Conservation (phyloP, 768 basidiomycete genomes). For the Agaricus bisporus region DNA sequence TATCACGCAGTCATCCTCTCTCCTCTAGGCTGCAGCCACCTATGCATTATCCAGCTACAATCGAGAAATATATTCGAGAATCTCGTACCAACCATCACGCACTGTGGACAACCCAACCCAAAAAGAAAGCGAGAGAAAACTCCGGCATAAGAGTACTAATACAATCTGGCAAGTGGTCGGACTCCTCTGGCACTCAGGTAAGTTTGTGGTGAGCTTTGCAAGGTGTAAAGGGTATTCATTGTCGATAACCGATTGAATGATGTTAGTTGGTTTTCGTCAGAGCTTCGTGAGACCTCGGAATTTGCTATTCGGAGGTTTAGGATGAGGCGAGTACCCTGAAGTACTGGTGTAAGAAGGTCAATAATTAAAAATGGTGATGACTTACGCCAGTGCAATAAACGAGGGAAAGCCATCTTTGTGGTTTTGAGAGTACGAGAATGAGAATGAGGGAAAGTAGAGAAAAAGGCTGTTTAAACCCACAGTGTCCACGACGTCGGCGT, state of each 20-base stretch:
- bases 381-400: slow-evolving; percentile 6
- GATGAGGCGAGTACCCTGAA: slow-evolving; percentile 1
- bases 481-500: background rate
- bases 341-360: background rate
- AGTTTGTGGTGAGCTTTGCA: background rate
- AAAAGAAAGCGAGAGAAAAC: too few relatives aligned
- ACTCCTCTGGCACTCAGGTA: background rate
- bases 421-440: too few relatives aligned
- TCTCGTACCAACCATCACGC: too few relatives aligned
- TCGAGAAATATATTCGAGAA: too few relatives aligned
- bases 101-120: too few relatives aligned
- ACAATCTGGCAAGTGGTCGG: too few relatives aligned
- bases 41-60: too few relatives aligned
- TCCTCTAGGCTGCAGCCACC: too few relatives aligned
- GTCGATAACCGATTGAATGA: background rate
- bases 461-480: background rate
- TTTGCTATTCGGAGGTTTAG: slow-evolving; percentile 2
- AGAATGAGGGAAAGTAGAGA: too few relatives aligned
- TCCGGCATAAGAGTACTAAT: too few relatives aligned
- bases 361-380: background rate
- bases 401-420: slow-evolving; percentile 3
- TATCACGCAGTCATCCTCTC: too few relatives aligned
- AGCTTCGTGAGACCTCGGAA: background rate
- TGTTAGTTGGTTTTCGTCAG: background rate
- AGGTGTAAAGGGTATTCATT: background rate